Evolutionary conservation across 2,329 filamentous ascomycete species (phyloP), one percentile per base, ranked within the genome.

Genomic region (Hyphodiscus sp.): DNA sequence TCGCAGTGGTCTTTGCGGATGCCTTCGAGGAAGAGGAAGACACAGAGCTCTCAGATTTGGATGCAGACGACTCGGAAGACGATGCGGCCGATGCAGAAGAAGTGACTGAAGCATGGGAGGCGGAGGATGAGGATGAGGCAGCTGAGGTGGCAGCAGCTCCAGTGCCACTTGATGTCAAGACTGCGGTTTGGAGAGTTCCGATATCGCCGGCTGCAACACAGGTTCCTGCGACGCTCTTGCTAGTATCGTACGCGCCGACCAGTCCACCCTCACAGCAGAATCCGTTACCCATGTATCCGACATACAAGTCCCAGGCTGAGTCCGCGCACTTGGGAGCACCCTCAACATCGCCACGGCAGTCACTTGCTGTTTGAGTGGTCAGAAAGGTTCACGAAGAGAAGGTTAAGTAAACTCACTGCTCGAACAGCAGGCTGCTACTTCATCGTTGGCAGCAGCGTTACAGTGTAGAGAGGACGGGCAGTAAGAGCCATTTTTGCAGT

Each of bases 251-350:
- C 18, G 51, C 50, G 2, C 55, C 55, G 8, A 55, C 20, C 16
- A 58, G 20, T 16, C 55, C 55, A 33, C 42, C 50, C 33, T 52
- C 33, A 33, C 55, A 58, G 43, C 55, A 58, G 26, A 58, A 58
- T 8, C 38, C 53, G 49, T 58, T 58, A 16, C 53, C 55, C 47
- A 53, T 46, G 9, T 52, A 45, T n/a, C 55, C 55, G 29, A 23
- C 26, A 42, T 45, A 58, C 13, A 58, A 30, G 41, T 20, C 47
- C 55, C 55, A 58, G 20, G 45, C 42, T 11, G 38, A 47, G n/a
- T 58, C 50, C 13, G 55, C 53, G 38, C 55, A 58, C 11, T n/a
- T 45, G 5, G 46, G 49, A 26, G 23, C 30, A 9, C 47, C 50
- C 49, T 58, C 55, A 29, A 55, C 46, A 13, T 23, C 16, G 8